A percentile compares a stretch with the other conserved stretches of the same genome.
These are phyloP conservation scores for Mucor indicus DNA, from an alignment of 371 early-diverging fungal species.

Conservation along the genomic window DNA sequence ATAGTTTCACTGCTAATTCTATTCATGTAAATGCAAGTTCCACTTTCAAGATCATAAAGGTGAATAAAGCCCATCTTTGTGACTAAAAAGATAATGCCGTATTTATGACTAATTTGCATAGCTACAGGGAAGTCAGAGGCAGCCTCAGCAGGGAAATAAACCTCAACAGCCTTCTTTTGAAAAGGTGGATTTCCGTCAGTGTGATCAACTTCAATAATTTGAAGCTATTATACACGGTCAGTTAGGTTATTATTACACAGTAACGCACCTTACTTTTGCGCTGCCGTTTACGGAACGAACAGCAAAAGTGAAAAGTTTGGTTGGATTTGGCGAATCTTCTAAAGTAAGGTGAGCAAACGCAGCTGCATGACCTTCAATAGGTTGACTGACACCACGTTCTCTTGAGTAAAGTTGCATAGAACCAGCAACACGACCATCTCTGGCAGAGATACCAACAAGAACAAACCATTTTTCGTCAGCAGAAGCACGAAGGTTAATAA, in stretches of 20 bases:
- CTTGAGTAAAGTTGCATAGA: conserved; percentile 94
- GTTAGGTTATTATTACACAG: no score
- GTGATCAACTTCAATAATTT: conserved; percentile 96
- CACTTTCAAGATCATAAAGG: conserved; percentile 92
- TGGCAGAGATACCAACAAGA: conserved; percentile 90
- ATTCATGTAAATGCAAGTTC: conserved; percentile 93
- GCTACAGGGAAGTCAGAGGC: conserved; percentile 94
- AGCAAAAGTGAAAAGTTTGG: conserved; percentile 93
- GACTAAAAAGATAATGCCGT: conserved; percentile 89
- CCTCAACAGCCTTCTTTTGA: conserved; percentile 88
- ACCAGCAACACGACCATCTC: conserved; percentile 89
- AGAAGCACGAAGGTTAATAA: conserved; percentile 93
- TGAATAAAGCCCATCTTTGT: conserved; percentile 98
- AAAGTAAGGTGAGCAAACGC: conserved; percentile 89
- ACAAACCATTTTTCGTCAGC: conserved; percentile 92
- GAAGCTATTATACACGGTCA: conserved; percentile 75
- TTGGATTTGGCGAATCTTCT: conserved; percentile 74
- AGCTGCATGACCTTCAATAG: conserved; percentile 96
- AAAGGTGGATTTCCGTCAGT: conserved; percentile 88
- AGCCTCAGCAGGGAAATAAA: conserved; percentile 95
- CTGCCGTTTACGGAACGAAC: conserved; percentile 73
- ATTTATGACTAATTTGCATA: conserved; percentile 92
- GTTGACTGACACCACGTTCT: conserved; percentile 91
- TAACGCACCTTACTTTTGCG: conserved; percentile 79
- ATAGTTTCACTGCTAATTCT: conserved; percentile 96